phyloP scores from a whole-genome alignment of 371 early-diverging fungal species.

The Mortierella sp. region DNA sequence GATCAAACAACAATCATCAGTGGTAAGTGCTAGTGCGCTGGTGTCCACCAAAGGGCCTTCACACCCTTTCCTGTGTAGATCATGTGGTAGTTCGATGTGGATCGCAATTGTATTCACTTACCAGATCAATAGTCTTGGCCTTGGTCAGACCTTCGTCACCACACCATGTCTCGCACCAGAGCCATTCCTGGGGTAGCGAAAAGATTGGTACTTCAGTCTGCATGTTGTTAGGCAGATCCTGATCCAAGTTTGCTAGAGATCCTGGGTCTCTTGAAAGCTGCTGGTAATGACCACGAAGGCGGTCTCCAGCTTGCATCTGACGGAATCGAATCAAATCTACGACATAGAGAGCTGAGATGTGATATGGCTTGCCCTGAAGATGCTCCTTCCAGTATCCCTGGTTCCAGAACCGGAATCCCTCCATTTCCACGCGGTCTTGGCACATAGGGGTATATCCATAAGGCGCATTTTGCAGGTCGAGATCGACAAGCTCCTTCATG shows the following conservation, averaged over 20 bases:
- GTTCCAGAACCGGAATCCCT: constrained; percentile 97
- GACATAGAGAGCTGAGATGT: constrained; percentile 95
- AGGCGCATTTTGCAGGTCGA: constrained; percentile 92
- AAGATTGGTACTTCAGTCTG: constrained; percentile 90
- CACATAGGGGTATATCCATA: constrained; percentile 98
- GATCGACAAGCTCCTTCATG: constrained; percentile 87
- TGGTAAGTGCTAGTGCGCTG: no score
- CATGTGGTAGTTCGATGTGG: no score
- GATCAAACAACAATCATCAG: background rate
- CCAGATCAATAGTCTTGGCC: constrained; percentile 97
- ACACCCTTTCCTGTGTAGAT: no score
- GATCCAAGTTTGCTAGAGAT: constrained; percentile 94
- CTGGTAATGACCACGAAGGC: constrained; percentile 93
- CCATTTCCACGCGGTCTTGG: constrained; percentile 90
- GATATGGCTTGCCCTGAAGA: constrained; percentile 90
- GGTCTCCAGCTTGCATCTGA: constrained; percentile 92
- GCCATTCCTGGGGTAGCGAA: constrained; percentile 95
- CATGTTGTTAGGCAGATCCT: constrained; percentile 97
- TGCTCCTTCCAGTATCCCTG: constrained; percentile 95
- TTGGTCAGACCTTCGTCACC: constrained; percentile 80
- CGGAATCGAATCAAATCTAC: constrained; percentile 93
- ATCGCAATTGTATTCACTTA: constrained; percentile 57
- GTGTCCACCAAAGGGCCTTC: no score
- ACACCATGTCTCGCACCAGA: constrained; percentile 99
- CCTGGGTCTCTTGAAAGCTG: constrained; percentile 87